These are phyloP conservation scores for Bolboschoenus planiculmis DNA, from an alignment of 176 grass and related monocot genomes.

Conservation along the genomic window DNA sequence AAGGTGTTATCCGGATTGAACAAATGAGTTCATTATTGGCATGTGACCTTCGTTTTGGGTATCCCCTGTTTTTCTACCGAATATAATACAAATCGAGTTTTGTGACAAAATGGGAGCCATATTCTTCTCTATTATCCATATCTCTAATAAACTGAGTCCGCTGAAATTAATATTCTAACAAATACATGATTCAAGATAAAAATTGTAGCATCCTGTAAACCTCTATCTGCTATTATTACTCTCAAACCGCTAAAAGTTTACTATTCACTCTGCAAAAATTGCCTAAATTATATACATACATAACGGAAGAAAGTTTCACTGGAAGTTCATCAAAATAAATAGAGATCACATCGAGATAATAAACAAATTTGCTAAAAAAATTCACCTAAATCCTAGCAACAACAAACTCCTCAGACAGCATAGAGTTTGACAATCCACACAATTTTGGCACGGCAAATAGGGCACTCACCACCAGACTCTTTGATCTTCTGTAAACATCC, in stretches of 20 bases:
- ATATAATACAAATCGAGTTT: not conserved
- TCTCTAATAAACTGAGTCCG: not conserved
- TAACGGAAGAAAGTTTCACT: not conserved
- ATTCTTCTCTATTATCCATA: not conserved
- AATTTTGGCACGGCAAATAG: slow-evolving; percentile 19
- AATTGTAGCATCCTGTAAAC: not conserved
- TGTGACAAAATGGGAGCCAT: not conserved
- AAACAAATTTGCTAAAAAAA: not conserved
- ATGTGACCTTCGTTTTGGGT: not conserved
- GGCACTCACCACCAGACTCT: not conserved
- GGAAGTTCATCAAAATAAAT: not conserved
- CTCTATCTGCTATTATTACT: not conserved
- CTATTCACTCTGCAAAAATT: not conserved
- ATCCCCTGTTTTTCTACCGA: not conserved
- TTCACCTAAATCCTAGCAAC: not conserved
- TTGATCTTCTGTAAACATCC: slow-evolving; percentile 25
- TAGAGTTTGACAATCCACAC: slow-evolving; percentile 19
- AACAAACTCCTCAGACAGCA: slow-evolving; percentile 6
- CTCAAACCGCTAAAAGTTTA: not conserved
- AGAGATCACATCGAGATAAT: not conserved
- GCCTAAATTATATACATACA: not conserved
- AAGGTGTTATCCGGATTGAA: not conserved
- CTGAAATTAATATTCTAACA: not conserved
- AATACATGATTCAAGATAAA: not conserved
- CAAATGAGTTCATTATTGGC: not conserved